Base-by-base conservation (phyloP, 1,139 yeast species). In the Diutina neorugosa region DNA sequence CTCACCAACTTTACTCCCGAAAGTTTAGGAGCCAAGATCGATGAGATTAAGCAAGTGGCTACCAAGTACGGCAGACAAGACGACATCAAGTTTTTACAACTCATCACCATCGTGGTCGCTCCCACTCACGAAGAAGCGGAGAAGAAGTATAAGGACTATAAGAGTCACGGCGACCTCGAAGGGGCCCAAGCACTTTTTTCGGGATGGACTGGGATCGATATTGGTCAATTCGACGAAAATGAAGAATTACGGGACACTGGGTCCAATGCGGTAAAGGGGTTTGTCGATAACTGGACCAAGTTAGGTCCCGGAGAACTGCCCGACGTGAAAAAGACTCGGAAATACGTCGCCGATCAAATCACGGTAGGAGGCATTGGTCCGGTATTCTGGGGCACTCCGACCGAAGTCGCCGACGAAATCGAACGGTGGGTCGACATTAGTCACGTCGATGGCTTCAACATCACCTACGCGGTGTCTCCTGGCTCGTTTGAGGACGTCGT, bases 161-260 rank as follows among this genome's bases (percentile, higher is more conserved):
- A 63, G 52, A 56, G 58, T 14, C 70, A 68, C 56, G 69, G 70
- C n/a, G 76, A 71, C 56, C 52, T 63, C 4, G 73, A 70, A 52
- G 75, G 76, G 18, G 68, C 73, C n/a, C 69, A 69, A 53, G 73
- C 72, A 1, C 63, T 70, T 51, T 63, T 70, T 52, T 63, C 71
- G 51, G 71, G 71, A 4, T 69, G 71, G 68, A 69, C 73, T 0
- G 72, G 72, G 20, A 64, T 69, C 52, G 74, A 70, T 55, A 61
- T 70, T 40, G 62, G 64, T 20, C 58, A 68, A 53, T 70, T 62
- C 55, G 65, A 57, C 14, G 56, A 59, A 53, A 69, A 66, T 31
- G 65, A 69, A 52, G 71, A 67, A 53, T 59, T 69, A 31, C 59
- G 61, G 44, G 62, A 63, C 27, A 67, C 62, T 23, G 67, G 65